Evolutionary conservation across 257 asterid species (phyloP), one percentile per base, ranked within the genome.

Genomic region (Craterostigma plantagineum): DNA sequence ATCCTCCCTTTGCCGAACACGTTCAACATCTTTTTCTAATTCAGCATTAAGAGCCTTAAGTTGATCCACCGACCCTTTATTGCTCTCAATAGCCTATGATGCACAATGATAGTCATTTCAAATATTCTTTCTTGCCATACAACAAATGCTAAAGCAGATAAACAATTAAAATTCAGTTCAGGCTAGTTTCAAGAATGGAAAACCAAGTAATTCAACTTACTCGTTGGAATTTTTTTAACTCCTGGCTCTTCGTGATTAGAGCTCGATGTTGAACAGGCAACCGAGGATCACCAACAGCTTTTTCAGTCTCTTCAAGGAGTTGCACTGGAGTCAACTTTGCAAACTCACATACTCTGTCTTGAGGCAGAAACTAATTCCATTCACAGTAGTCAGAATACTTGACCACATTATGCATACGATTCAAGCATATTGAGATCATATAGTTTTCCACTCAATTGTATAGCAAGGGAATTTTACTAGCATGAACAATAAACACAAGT

Each of bases 291-390:
- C 98, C 95, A 43, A 82, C 92, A 47, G 95, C 98, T 45, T 82
- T 87, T 63, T 87, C 95, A 49, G 98, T 87, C 68, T 87, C 98
- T 56, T 74, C 86, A 35, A 87, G 93, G 17, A 87, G 93, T 70
- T 79, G 92, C 55, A 87, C 68, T 11, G 95, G 98, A 64, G 83
- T 76, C 64, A 87, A 64, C 83, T 79, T 87, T 4, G 98, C 98
- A 72, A 87, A 87, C 64, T 87, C 98, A 60, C 98, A 82, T 42
- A 87, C 98, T 61, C 98, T 65, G 68, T 82, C 98, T 70, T 87
- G 98, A 48, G 95, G 98, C 42, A 82, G 80, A 71, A 87, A 87
- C 93, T 87, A 60, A 2, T 23, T 23, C 30, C 30, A 6, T 23
- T 23, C 30, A 2, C n/a, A 34, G 37, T 6, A 6, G 37, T 34